Base-by-base conservation (phyloP, 1,139 yeast genomes). In the Geotrichum aggregatum region DNA sequence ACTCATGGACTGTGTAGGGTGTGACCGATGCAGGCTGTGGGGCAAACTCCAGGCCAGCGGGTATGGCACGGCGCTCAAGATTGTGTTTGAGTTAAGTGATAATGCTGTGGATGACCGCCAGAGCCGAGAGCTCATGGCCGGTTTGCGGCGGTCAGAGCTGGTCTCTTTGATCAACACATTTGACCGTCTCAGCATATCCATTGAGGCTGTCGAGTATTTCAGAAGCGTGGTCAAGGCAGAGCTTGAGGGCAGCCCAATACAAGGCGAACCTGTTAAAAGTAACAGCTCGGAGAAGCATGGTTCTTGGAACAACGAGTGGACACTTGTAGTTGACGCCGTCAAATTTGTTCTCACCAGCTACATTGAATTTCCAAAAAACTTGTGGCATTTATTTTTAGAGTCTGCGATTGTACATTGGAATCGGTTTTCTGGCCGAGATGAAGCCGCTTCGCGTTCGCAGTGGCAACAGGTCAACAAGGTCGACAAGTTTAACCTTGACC, bases 1-100 rank as follows among this genome's bases (percentile, higher is more conserved):
- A 49, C 81, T 92, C 49, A 94, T 94, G 98, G 97, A 92, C 70
- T 92, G 99, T 73, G 98, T 94, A 45, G 97, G 96, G 36, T 92
- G 99, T 72, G 98, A 92, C 68, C 78, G 98, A 66, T 92, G 99
- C 69, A 80, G 98, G 65, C 75, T 94, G 71, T 92, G 99, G 99
- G 98, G 98, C 14, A 92, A 94, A 70, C 79, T 92, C 30, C 98
- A 92, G 72, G 88, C 96, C 1, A 88, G 94, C 18, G 99, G 99
- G 22, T 92, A 92, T 67, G 99, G 98, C 22, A 92, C 99, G 18
- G 95, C 97, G 1, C 77, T 94, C 65, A 92, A 92, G 70, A 78
- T 91, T 28, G 73, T 92, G 57, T 88, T 92, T 66, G 98, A 92
- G 67, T 78, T 86, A 55, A 45, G 50, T 21, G 53, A 50, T 26